Evolutionary conservation across 2,329 filamentous ascomycete genomes (phyloP).

Genomic region (Calonectria leucothoes): DNA sequence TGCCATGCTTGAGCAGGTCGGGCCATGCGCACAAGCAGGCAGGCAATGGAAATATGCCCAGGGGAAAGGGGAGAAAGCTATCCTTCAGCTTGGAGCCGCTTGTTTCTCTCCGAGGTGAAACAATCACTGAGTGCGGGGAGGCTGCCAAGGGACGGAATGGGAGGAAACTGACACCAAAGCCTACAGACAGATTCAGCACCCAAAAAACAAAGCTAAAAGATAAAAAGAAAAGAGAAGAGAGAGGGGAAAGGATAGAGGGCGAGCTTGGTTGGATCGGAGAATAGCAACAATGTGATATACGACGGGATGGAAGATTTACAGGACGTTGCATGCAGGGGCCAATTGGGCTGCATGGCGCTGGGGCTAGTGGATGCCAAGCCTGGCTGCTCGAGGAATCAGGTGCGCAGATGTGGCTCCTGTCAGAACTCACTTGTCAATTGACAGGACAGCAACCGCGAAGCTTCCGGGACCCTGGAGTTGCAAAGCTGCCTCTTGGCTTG

Average conservation of each 20-base stretch:
- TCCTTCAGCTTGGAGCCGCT: background rate
- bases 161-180: background rate
- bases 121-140: background rate
- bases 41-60: no score
- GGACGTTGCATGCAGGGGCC: background rate
- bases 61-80: background rate
- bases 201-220: background rate
- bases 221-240: background rate
- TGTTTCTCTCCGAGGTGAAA: background rate
- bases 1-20: background rate
- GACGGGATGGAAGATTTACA: background rate
- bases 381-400: background rate
- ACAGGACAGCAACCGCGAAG: background rate
- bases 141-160: background rate
- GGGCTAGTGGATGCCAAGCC: background rate
- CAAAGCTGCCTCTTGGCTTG: background rate
- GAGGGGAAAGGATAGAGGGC: background rate
- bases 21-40: background rate
- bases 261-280: background rate
- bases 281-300: background rate
- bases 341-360: background rate
- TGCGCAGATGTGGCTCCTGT: constrained; percentile 1
- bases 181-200: background rate
- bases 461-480: background rate
- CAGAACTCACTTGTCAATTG: constrained; percentile 3